Percentiles rank a stretch among this genome's conserved stretches.
phyloP scores from a whole-genome alignment of 2,329 filamentous ascomycete species.

The Neofusicoccum umdonicola region DNA sequence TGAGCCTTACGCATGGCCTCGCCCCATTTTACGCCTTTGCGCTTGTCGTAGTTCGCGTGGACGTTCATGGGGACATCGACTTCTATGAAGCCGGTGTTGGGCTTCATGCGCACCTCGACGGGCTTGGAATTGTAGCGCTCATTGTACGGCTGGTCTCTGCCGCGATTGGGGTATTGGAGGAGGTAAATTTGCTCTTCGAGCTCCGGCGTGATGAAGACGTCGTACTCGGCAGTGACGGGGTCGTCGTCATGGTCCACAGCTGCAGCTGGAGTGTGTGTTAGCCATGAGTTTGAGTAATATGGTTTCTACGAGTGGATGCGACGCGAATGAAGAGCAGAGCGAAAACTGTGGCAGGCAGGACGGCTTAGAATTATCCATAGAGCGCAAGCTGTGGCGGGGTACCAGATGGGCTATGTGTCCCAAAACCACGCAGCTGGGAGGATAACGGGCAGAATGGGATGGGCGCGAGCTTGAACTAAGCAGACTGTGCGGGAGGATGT shows the following conservation, averaged over 20 bases:
- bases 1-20: conserved; percentile 62
- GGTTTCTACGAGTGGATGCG: background rate
- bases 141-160: conserved; percentile 62
- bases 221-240: conserved; percentile 60
- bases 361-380: background rate
- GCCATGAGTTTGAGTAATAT: background rate
- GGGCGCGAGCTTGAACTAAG: background rate
- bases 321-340: background rate
- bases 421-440: background rate
- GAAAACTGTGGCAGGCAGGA: background rate
- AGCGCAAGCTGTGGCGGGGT: background rate
- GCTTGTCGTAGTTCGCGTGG: conserved; percentile 76
- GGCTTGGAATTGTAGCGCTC: conserved; percentile 57
- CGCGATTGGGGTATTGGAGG: conserved; percentile 84
- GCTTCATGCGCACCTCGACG: conserved; percentile 77
- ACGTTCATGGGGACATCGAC: conserved; percentile 77
- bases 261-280: background rate
- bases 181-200: conserved; percentile 62
- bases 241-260: conserved; percentile 38
- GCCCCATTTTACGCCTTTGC: conserved; percentile 80
- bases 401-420: background rate
- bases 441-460: background rate
- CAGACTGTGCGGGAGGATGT: conserved; percentile 4
- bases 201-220: conserved; percentile 80
- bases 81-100: conserved; percentile 78